Base-by-base conservation (phyloP, 768 basidiomycete species). In the Rhodotorula diobovata region DNA sequence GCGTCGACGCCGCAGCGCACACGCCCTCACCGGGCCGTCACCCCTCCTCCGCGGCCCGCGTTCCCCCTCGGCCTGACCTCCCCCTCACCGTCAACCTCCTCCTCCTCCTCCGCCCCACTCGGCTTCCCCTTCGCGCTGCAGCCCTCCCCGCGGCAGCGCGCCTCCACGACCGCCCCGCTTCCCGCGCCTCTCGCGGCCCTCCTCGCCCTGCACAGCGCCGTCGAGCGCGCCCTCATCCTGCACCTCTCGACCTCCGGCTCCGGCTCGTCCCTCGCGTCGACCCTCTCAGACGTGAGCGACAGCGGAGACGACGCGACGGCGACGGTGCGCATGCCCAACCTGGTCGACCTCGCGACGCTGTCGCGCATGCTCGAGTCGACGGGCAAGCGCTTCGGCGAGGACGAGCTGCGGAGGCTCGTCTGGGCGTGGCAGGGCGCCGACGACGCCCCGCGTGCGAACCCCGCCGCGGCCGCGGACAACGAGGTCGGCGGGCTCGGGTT, bases 371-470 rank as follows among this genome's bases (percentile, higher is more conserved):
- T 77, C 46, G 74, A 71, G 48, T 41, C 68, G 2, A 55, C 72
- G 14, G 71, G 74, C 16, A 66, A 63, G 46, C 66, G 72, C 28
- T 77, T 76, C 63, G 54, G 46, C 41, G 74, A 71, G 43, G 48
- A 58, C 54, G 73, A 77, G 56, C 68, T 78, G 4, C 61, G 64
- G 1, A 63, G 69, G 41, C 71, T 78, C 35, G 70, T 71, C 21
- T 78, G 77, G 77, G 65, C 76, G 0, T 78, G 77, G 77, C 62
- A 74, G 39, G 76, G 72, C 11, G 68, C 72, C 53, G 57, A 35
- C 15, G 41, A 48, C 35, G 45, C 32, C 30, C 16, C 1, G 28
- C 14, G 7, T 14, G n/a, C 12, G n/a, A 14, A 14, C 50, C 25
- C 14, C 50, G 11, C 14, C 48, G 25, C 23, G 23, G n/a, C 28